Evolutionary conservation across 306 rosid genomes (phyloP), one percentile per base, ranked within the genome.

Genomic region (Prunus davidiana): DNA sequence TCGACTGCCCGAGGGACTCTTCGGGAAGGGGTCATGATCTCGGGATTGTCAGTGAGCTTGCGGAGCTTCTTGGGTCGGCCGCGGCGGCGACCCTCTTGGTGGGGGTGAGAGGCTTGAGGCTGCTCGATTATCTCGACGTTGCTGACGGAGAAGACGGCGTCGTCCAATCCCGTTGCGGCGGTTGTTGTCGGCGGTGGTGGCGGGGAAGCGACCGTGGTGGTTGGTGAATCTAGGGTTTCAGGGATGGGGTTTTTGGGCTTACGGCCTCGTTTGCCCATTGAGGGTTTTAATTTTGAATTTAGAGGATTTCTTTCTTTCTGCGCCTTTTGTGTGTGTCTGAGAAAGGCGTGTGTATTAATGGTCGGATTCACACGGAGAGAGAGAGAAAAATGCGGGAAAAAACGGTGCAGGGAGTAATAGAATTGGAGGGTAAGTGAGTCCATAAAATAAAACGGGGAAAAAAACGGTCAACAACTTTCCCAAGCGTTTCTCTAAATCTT

Each of bases 31-130:
- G 90, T 38, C n/a, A 73, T 62, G 9, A 60, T 54, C 7, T 75
- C 88, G 50, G 75, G 38, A 56, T 78, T 87, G 3, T 91, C 94
- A 20, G 89, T 60, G 43, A 61, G 80, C 56, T 69, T 80, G 5
- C 85, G 79, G 46, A 57, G 75, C 66, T 92, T 94, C 83, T 72
- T 90, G 22, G 92, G 93, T 28, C 97, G 91, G 61, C 96, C 97
- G 0, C 89, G 93, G 57, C 87, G 79, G 55, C 76, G 67, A 34
- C 60, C 28, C 5, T 45, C 57, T 75, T 76, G 81, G 46, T 81
- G 84, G 27, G 70, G 76, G 51, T 62, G 77, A 52, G 41, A 58
- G 12, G 84, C 67, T 50, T 87, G 52, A 58, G 84, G 20, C 50
- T 64, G 16, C 82, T 90, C 97, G 58, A 91, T 81, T 52, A 87